These are phyloP conservation scores for Cordyceps cateniannulata DNA, from an alignment of 2,329 filamentous ascomycete species.

Conservation along the genomic window DNA sequence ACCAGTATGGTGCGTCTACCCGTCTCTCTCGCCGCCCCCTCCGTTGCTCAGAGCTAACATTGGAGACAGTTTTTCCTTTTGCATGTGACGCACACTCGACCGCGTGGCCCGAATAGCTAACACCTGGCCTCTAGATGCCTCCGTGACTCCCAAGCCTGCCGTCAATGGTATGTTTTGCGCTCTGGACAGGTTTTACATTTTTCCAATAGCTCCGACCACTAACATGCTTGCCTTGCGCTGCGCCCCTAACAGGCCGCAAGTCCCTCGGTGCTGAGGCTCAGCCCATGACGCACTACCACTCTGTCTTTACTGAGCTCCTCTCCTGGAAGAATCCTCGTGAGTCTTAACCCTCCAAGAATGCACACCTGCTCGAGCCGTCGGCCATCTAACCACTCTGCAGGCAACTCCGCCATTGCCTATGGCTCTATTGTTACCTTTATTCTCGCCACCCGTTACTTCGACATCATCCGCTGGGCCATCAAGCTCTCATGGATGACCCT, in stretches of 20 bases:
- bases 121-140: slow-evolving; percentile 11
- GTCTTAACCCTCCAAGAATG: slow-evolving; percentile 22
- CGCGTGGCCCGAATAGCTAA: slow-evolving; percentile 11
- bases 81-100: slow-evolving; percentile 13
- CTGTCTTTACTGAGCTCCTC: slow-evolving; percentile 61
- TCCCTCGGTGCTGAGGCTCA: slow-evolving; percentile 28
- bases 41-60: slow-evolving; percentile 9
- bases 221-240: slow-evolving; percentile 2
- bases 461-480: slow-evolving; percentile 58
- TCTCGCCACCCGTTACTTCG: slow-evolving; percentile 58
- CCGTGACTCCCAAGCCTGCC: background rate
- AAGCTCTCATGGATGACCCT: slow-evolving; percentile 60
- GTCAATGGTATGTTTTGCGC: slow-evolving; percentile 28
- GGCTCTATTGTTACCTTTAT: slow-evolving; percentile 51
- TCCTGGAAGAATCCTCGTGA: slow-evolving; percentile 64
- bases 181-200: background rate
- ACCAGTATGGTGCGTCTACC: slow-evolving; percentile 44
- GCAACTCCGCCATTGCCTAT: slow-evolving; percentile 60
- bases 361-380: background rate
- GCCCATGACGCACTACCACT: slow-evolving; percentile 63
- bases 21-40: slow-evolving; percentile 8
- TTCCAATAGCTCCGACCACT: background rate
- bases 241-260: slow-evolving; percentile 4
- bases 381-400: slow-evolving; percentile 30
- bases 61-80: slow-evolving; percentile 9